phyloP scores from a whole-genome alignment of 768 basidiomycete species.

The Ramaria sp. region DNA sequence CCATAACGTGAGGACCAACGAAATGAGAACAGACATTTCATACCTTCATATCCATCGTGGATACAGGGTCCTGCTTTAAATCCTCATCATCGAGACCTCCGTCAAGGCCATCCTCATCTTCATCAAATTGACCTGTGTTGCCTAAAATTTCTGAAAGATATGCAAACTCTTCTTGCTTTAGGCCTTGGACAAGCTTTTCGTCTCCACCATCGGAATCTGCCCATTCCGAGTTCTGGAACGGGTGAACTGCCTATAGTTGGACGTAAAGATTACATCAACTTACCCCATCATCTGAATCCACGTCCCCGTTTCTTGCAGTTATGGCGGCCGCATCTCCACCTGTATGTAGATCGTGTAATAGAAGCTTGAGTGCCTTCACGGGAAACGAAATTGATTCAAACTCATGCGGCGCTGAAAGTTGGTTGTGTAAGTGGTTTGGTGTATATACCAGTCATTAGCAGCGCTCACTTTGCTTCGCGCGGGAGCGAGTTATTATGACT shows the following conservation, averaged over 20 bases:
- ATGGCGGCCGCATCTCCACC: conserved; percentile 65
- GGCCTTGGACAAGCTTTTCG: conserved; percentile 47
- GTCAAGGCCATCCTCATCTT: conserved; percentile 56
- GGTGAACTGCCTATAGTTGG: background rate
- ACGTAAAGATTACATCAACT: conserved; percentile 14
- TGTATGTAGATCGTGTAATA: conserved; percentile 74
- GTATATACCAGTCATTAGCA: conserved; percentile 7
- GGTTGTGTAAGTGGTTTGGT: conserved; percentile 4
- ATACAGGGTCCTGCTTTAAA: conserved; percentile 75
- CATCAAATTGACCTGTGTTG: conserved; percentile 62
- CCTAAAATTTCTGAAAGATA: conserved; percentile 80
- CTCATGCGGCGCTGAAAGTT: conserved; percentile 61
- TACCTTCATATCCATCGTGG: conserved; percentile 73
- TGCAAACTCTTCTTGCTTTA: conserved; percentile 67
- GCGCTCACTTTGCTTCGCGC: conserved; percentile 70
- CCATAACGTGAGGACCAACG: background rate
- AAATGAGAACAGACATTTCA: conserved; percentile 13
- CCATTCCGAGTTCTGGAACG: conserved; percentile 78
- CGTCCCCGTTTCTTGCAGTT: conserved; percentile 44
- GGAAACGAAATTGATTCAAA: conserved; percentile 84
- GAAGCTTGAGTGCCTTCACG: conserved; percentile 83
- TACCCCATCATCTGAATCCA: conserved; percentile 72
- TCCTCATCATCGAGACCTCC: conserved; percentile 77
- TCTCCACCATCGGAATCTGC: conserved; percentile 44
- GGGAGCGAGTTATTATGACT: conserved; percentile 97